A percentile compares a stretch with the other conserved stretches of the same genome.
Evolutionary conservation across 2,329 filamentous ascomycete species (phyloP).

Genomic region (Fusarium sp.): DNA sequence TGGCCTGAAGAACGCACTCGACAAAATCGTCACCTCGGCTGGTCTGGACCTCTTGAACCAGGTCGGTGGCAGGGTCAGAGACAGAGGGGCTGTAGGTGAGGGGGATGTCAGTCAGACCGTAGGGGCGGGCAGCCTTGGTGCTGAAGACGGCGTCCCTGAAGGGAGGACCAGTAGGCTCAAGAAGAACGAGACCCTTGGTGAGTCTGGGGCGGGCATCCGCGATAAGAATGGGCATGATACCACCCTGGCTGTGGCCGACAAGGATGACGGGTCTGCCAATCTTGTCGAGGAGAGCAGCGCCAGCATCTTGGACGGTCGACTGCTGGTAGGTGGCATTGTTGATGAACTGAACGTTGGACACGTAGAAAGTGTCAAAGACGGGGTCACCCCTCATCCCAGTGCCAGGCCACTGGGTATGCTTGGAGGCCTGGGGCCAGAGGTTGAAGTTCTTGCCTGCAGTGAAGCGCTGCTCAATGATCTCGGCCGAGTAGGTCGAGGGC

Average conservation of each 20-base stretch:
- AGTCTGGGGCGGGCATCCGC: conserved; percentile 51
- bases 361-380: conserved; percentile 39
- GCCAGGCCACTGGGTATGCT: conserved; percentile 42
- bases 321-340: conserved; percentile 39
- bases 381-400: conserved; percentile 28
- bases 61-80: conserved; percentile 22
- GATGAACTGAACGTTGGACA: conserved; percentile 40
- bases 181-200: conserved; percentile 54
- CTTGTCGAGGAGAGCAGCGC: conserved; percentile 56
- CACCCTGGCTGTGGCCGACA: conserved; percentile 61
- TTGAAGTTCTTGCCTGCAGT: conserved; percentile 33
- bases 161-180: conserved; percentile 62
- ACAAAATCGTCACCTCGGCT: conserved; percentile 15
- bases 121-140: conserved; percentile 50
- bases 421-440: conserved; percentile 38
- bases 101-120: conserved; percentile 62
- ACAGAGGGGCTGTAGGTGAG: conserved; percentile 60
- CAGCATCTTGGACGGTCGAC: conserved; percentile 36
- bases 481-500: conserved; percentile 34
- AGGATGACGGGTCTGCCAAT: conserved; percentile 56
- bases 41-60: conserved; percentile 22
- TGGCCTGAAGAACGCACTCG: conserved; percentile 34
- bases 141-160: conserved; percentile 58
- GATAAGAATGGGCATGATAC: conserved; percentile 50
- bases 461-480: conserved; percentile 35